phyloP scores from a whole-genome alignment of 208 protist genomes.

The Trichomonas gallinae region DNA sequence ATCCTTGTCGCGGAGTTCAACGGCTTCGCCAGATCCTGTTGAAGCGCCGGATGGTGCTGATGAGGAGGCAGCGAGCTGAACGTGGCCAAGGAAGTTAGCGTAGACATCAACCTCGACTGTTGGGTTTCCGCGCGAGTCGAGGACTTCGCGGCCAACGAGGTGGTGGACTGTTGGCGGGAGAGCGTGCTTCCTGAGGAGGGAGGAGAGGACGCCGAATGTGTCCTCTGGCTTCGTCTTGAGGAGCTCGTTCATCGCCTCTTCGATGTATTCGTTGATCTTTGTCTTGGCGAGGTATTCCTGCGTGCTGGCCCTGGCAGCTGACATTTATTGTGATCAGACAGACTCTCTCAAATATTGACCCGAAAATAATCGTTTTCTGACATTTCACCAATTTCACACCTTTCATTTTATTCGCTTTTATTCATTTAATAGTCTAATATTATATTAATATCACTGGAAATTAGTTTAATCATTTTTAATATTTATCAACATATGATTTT shows the following conservation, averaged over 20 bases:
- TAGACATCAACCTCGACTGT: conserved; percentile 15
- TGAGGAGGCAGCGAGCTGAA: background rate
- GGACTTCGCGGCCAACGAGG: background rate
- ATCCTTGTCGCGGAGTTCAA: conserved; percentile 84
- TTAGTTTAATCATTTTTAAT: no score
- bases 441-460: no score
- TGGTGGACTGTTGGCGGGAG: background rate
- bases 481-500: no score
- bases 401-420: no score
- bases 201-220: background rate
- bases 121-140: background rate
- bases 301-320: background rate
- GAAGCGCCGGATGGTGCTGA: conserved; percentile 89
- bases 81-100: background rate
- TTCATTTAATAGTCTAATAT: no score
- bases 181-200: background rate
- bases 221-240: background rate
- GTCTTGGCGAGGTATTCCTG: background rate
- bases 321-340: background rate
- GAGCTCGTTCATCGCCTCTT: background rate
- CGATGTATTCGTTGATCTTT: background rate
- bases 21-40: conserved; percentile 84
- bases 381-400: no score
- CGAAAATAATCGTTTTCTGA: background rate
- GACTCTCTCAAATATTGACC: background rate